Conservation (phyloP, 2,329 filamentous ascomycete species). For the Alternaria triticina region DNA sequence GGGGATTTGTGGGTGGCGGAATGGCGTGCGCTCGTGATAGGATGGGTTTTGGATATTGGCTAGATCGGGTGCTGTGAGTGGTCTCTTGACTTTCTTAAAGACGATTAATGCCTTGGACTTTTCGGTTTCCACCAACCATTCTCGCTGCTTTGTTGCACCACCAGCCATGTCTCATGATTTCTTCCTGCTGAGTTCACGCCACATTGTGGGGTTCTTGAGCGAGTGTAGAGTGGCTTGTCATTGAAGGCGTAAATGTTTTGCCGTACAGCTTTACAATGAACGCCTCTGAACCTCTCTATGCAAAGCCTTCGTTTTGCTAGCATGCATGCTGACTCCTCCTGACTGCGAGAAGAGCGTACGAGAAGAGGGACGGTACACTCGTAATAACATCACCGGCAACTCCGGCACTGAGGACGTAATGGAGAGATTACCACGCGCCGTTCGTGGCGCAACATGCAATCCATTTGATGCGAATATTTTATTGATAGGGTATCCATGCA, state of each 20-base stretch:
- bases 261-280: background rate
- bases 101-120: background rate
- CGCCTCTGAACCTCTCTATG: slow-evolving; percentile 9
- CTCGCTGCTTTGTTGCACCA: slow-evolving; percentile 5
- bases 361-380: slow-evolving; percentile 4
- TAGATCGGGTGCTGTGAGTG: background rate
- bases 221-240: slow-evolving; percentile 3
- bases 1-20: background rate
- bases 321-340: slow-evolving; percentile 4
- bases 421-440: slow-evolving; percentile 8
- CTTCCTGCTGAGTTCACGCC: background rate
- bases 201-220: background rate
- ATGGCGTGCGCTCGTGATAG: background rate
- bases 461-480: slow-evolving; percentile 21
- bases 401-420: slow-evolving; percentile 10
- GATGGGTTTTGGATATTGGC: slow-evolving; percentile 7
- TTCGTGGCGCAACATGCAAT: slow-evolving; percentile 9
- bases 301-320: slow-evolving; percentile 7
- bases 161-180: background rate
- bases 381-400: slow-evolving; percentile 9
- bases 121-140: background rate
- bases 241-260: background rate
- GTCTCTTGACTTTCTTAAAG: background rate
- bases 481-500: slow-evolving; percentile 46
- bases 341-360: background rate